Conservation (phyloP, 306 rosid genomes). For the Psophocarpus tetragonolobus region DNA sequence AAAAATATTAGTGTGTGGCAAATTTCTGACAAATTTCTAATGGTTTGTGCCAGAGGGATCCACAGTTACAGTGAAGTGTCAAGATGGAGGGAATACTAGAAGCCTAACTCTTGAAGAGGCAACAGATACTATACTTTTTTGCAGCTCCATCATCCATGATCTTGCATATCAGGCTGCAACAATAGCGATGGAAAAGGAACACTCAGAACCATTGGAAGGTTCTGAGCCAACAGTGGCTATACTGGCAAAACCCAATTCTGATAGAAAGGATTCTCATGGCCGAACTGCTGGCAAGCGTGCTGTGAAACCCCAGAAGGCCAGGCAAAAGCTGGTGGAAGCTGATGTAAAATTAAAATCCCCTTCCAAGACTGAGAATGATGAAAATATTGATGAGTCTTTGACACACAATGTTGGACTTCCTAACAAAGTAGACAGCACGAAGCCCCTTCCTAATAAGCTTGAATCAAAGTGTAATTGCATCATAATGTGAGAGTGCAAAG, state of each 20-base stretch:
- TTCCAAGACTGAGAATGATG: conserved; percentile 67
- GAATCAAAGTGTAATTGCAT: conserved; percentile 96
- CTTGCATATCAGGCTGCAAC: conserved; percentile 86
- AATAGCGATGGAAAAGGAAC: conserved; percentile 77
- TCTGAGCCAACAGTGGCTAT: conserved; percentile 78
- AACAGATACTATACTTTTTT: conserved; percentile 88
- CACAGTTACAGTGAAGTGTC: conserved; percentile 70
- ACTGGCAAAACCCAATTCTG: conserved; percentile 61
- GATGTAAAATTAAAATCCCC: conserved; percentile 53
- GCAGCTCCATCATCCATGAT: conserved; percentile 92
- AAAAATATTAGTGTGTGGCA: conserved; percentile 15
- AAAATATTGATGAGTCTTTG: conserved; percentile 56
- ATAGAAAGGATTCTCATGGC: conserved; percentile 54
- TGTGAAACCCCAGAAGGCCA: conserved; percentile 60
- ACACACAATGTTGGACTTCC: conserved; percentile 61
- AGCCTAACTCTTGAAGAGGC: conserved; percentile 97
- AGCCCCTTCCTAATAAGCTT: conserved; percentile 72
- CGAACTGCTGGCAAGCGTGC: conserved; percentile 52
- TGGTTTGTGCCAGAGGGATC: conserved; percentile 66
- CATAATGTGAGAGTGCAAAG: conserved; percentile 70
- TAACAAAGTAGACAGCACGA: conserved; percentile 67
- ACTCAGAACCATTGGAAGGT: conserved; percentile 54
- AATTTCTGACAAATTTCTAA: conserved; percentile 36
- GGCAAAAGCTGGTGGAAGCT: conserved; percentile 54
- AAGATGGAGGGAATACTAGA: conserved; percentile 58